phyloP scores from a whole-genome alignment of 140 eudicot species.

The Ambrosia hybrid region DNA sequence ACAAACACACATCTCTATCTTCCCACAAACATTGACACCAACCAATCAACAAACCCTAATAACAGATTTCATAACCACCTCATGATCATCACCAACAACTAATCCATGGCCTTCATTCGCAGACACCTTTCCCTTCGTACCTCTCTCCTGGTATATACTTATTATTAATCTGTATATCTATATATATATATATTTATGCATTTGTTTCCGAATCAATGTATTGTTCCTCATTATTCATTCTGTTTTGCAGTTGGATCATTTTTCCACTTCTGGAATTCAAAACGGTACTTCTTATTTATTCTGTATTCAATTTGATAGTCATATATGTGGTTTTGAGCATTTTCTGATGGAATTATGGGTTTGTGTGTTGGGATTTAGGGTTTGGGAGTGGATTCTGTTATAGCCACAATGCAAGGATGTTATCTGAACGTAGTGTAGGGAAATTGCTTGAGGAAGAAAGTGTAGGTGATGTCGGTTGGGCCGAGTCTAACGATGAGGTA shows the following conservation, averaged over 20 bases:
- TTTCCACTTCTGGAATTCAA: constrained; percentile 29
- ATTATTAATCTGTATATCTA: too few species aligned
- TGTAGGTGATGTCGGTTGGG: neutral
- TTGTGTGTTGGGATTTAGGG: constrained; percentile 36
- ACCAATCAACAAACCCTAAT: constrained; percentile 28
- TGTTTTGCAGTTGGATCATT: constrained; percentile 33
- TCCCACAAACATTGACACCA: constrained; percentile 4
- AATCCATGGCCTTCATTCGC: constrained; percentile 49
- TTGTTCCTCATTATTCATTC: constrained; percentile 23
- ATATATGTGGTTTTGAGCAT: constrained; percentile 3
- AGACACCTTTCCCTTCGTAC: constrained; percentile 38
- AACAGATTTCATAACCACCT: constrained; percentile 8
- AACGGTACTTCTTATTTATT: constrained; percentile 30
- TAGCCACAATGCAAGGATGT: constrained; percentile 30
- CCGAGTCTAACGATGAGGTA: constrained; percentile 46
- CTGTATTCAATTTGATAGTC: constrained; percentile 1
- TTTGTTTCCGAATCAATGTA: constrained; percentile 4
- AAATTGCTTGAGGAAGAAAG: constrained; percentile 44
- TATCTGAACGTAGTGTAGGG: constrained; percentile 34
- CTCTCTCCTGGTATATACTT: constrained; percentile 33
- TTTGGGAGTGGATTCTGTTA: constrained; percentile 35
- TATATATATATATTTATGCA: too few species aligned
- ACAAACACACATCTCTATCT: neutral
- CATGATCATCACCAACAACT: constrained; percentile 7
- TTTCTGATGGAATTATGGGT: constrained; percentile 18